A percentile compares a stretch with the other conserved stretches of the same genome.
Evolutionary conservation across 2,329 filamentous ascomycete genomes (phyloP).

Genomic region (Microdochium trichocladiopsis): DNA sequence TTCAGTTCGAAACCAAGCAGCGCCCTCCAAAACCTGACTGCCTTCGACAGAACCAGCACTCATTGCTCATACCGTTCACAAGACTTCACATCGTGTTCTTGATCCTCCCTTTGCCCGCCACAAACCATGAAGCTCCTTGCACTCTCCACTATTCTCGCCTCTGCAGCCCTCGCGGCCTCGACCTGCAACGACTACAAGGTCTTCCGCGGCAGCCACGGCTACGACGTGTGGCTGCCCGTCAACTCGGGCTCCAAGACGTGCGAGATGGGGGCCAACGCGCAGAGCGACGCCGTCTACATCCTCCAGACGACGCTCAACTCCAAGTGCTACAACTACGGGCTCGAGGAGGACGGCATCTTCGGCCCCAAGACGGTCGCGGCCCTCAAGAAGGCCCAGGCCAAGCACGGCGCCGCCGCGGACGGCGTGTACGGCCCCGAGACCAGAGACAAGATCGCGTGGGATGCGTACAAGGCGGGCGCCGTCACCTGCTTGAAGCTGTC

Average conservation of each 20-base stretch:
- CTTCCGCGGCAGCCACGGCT: not conserved
- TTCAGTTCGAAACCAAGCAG: too few species aligned
- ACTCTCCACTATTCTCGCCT: not conserved
- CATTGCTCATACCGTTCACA: too few species aligned
- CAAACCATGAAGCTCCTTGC: not conserved
- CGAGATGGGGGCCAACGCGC: not conserved
- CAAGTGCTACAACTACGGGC: slow-evolving; percentile 4
- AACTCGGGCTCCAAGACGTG: not conserved
- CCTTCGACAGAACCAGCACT: too few species aligned
- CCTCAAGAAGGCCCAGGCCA: slow-evolving; percentile 3
- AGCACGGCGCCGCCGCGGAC: slow-evolving; percentile 2
- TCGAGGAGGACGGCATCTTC: slow-evolving; percentile 7
- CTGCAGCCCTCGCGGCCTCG: not conserved
- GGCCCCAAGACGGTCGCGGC: slow-evolving; percentile 5
- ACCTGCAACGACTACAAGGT: not conserved
- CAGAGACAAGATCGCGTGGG: slow-evolving; percentile 3
- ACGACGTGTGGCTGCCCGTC: not conserved
- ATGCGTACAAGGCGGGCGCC: not conserved
- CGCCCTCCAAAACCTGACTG: too few species aligned
- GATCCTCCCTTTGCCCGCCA: not conserved
- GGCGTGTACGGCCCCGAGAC: slow-evolving; percentile 6
- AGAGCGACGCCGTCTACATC: not conserved
- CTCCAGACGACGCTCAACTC: slow-evolving; percentile 6
- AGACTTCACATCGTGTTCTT: not conserved
- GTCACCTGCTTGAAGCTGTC: not conserved